Conservation (phyloP, 2,329 filamentous ascomycete species). For the Escovopsis sp. region DNA sequence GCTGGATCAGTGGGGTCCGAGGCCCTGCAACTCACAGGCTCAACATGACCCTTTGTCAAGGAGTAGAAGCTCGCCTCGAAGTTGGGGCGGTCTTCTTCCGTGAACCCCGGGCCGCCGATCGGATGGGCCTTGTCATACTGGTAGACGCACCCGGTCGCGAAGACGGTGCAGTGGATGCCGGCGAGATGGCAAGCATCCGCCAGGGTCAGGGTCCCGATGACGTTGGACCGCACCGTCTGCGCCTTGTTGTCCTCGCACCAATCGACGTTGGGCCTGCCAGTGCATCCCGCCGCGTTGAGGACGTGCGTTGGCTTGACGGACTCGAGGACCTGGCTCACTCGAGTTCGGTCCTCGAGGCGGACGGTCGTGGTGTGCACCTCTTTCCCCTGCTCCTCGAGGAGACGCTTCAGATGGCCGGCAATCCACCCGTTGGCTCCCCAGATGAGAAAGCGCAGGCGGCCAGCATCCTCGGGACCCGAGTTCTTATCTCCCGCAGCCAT, state of each 20-base stretch:
- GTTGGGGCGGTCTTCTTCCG: conserved; percentile 48
- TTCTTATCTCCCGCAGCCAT: too few relatives aligned
- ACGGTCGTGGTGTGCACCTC: conserved; percentile 45
- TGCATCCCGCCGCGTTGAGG: conserved; percentile 51
- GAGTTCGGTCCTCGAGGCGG: conserved; percentile 49
- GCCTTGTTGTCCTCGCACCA: conserved; percentile 59
- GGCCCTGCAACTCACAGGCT: conserved; percentile 21
- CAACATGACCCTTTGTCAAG: conserved; percentile 49
- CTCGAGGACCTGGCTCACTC: conserved; percentile 41
- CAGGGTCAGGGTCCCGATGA: conserved; percentile 49
- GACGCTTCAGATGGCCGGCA: conserved; percentile 42
- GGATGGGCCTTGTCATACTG: conserved; percentile 47
- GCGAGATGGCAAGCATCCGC: conserved; percentile 44
- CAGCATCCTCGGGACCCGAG: too few relatives aligned
- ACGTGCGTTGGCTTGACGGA: conserved; percentile 50
- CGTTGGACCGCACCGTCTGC: conserved; percentile 52
- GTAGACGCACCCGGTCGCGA: conserved; percentile 55
- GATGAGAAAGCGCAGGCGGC: conserved; percentile 36
- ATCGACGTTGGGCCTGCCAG: conserved; percentile 53
- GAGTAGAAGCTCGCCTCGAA: conserved; percentile 56
- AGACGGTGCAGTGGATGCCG: conserved; percentile 48
- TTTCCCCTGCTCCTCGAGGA: conserved; percentile 46
- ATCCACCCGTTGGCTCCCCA: conserved; percentile 53
- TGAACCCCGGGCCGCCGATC: conserved; percentile 43
- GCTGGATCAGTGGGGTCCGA: too few relatives aligned